Percentiles rank a stretch among this genome's conserved stretches.
Evolutionary conservation across 2,329 filamentous ascomycete species (phyloP).

Genomic region (Fusarium sp.): DNA sequence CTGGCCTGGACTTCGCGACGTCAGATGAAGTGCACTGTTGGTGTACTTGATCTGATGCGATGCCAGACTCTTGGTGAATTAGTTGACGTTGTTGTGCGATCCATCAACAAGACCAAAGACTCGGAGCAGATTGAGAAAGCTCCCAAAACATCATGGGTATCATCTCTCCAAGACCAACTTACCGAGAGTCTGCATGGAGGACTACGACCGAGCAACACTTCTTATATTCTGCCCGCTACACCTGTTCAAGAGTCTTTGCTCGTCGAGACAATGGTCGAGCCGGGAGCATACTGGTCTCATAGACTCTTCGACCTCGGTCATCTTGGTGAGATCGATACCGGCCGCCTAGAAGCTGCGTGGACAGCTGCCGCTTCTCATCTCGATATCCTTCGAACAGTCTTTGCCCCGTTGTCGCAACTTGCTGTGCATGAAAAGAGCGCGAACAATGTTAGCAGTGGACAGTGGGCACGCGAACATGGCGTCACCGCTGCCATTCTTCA

Average conservation of each 20-base stretch:
- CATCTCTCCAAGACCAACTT: slow-evolving; percentile 3
- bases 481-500: slow-evolving; percentile 19
- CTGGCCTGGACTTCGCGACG: slow-evolving; percentile 24
- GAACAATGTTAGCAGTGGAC: not conserved
- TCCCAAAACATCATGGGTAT: slow-evolving; percentile 5
- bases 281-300: slow-evolving; percentile 32
- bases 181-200: not conserved
- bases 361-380: not conserved
- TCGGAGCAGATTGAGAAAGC: not conserved
- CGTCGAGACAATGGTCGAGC: slow-evolving; percentile 31
- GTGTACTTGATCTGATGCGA: slow-evolving; percentile 28
- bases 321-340: slow-evolving; percentile 5
- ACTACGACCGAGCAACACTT: slow-evolving; percentile 13
- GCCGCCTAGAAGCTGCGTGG: slow-evolving; percentile 25
- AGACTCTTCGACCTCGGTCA: slow-evolving; percentile 26
- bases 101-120: not conserved
- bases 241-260: slow-evolving; percentile 33
- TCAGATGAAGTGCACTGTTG: slow-evolving; percentile 19
- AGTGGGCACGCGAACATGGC: slow-evolving; percentile 11
- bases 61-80: slow-evolving; percentile 19
- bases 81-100: slow-evolving; percentile 8
- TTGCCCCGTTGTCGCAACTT: slow-evolving; percentile 17
- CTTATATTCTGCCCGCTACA: slow-evolving; percentile 7
- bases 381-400: slow-evolving; percentile 26
- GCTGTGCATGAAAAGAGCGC: not conserved